Conservation (phyloP, 2,329 filamentous ascomycete species). For the Cercospora brassicicola region DNA sequence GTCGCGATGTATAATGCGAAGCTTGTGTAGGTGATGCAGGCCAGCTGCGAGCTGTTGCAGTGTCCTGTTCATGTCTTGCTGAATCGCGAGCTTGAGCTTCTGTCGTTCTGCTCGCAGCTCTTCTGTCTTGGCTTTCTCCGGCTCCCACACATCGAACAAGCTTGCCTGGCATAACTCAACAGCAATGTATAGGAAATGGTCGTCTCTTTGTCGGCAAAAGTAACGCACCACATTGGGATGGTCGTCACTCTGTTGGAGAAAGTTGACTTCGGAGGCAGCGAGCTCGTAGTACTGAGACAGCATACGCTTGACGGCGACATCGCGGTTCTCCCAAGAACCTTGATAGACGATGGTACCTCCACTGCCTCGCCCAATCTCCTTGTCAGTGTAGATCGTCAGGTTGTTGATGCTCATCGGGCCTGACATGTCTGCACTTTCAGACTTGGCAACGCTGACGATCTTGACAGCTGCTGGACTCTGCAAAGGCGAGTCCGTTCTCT, state of each 20-base stretch:
- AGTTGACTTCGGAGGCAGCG: conserved; percentile 86
- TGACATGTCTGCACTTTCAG: conserved; percentile 45
- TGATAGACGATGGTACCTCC: conserved; percentile 96
- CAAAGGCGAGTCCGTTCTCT: conserved; percentile 23
- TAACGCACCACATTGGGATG: conserved; percentile 97
- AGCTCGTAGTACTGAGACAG: conserved; percentile 94
- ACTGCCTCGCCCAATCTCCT: conserved; percentile 71
- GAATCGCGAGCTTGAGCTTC: conserved; percentile 69
- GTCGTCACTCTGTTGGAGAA: conserved; percentile 89
- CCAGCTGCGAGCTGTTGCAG: conserved; percentile 88
- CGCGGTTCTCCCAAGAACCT: conserved; percentile 84
- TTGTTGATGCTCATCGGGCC: conserved; percentile 60
- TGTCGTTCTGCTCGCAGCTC: conserved; percentile 40
- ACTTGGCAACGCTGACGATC: conserved; percentile 47
- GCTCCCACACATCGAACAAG: conserved; percentile 86
- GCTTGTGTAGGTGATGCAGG: conserved; percentile 80
- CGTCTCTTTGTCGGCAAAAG: conserved; percentile 84
- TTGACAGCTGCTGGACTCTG: conserved; percentile 37
- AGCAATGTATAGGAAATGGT: conserved; percentile 93
- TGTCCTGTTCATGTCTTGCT: conserved; percentile 73
- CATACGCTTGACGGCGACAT: conserved; percentile 96
- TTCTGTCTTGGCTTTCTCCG: conserved; percentile 67
- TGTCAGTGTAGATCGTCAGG: conserved; percentile 60
- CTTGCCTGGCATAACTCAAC: conserved; percentile 92
- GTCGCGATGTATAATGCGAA: conserved; percentile 95